These are phyloP conservation scores for Dactylellina haptotyla DNA, from an alignment of 2,329 filamentous ascomycete species.

Conservation along the genomic window DNA sequence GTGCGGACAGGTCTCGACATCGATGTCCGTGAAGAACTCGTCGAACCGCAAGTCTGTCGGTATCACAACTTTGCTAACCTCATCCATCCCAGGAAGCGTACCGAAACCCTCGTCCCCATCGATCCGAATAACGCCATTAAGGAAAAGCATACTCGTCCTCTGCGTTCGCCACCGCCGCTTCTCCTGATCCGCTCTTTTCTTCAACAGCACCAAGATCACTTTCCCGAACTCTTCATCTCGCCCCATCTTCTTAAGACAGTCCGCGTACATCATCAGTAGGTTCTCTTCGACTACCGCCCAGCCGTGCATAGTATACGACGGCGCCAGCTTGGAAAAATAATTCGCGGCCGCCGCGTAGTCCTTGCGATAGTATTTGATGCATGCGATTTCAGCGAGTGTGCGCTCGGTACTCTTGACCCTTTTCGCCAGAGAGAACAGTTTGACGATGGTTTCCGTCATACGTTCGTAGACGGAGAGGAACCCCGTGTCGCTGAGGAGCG, in stretches of 20 bases:
- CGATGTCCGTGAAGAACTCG: constrained; percentile 77
- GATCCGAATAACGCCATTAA: constrained; percentile 40
- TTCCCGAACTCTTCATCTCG: constrained; percentile 81
- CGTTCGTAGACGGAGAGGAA: constrained; percentile 73
- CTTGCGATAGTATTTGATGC: constrained; percentile 76
- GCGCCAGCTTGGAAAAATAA: constrained; percentile 81
- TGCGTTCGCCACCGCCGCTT: constrained; percentile 64
- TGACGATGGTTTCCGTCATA: constrained; percentile 84
- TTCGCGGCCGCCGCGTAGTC: constrained; percentile 78
- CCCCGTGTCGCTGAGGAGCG: constrained; percentile 70
- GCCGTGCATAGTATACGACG: constrained; percentile 78
- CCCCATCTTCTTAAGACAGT: constrained; percentile 80
- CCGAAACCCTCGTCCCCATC: constrained; percentile 44
- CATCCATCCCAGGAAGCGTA: constrained; percentile 62
- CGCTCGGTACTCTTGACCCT: constrained; percentile 80
- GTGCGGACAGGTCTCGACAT: constrained; percentile 76
- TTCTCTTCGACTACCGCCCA: constrained; percentile 84
- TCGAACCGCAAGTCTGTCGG: constrained; percentile 63
- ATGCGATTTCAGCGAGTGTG: constrained; percentile 83
- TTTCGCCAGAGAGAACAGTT: constrained; percentile 82
- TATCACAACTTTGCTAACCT: constrained; percentile 70
- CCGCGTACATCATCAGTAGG: constrained; percentile 85
- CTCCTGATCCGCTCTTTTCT: constrained; percentile 71
- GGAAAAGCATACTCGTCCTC: constrained; percentile 56
- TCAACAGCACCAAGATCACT: constrained; percentile 77